phyloP scores from a whole-genome alignment of 306 rosid genomes.

The Cucumis cinereus region DNA sequence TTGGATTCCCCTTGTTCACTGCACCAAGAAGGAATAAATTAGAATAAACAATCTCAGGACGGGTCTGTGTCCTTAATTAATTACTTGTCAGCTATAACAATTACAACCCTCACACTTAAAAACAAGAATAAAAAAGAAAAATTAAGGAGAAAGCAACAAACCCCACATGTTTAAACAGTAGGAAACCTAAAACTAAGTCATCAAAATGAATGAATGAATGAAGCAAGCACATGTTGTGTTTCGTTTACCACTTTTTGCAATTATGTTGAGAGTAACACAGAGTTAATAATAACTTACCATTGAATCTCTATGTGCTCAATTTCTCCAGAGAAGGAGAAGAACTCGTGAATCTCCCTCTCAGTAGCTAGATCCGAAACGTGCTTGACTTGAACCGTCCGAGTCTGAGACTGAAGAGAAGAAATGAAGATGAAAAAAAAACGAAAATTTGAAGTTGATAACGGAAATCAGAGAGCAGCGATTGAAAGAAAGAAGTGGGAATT shows the following conservation, averaged over 20 bases:
- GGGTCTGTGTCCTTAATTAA: not conserved
- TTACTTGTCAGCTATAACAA: not conserved
- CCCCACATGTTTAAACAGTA: not conserved
- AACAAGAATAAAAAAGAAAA: not conserved
- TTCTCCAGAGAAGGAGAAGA: conserved; percentile 88
- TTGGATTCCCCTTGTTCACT: conserved; percentile 64
- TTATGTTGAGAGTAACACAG: not conserved
- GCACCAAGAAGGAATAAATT: conserved; percentile 20
- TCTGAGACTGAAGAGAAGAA: conserved; percentile 22
- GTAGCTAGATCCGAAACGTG: conserved; percentile 84
- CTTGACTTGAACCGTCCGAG: conserved; percentile 75
- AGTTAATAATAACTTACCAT: conserved; percentile 18
- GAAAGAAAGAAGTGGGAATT: not conserved
- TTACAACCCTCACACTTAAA: not conserved
- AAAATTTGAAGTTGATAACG: not conserved
- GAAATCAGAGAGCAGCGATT: not conserved
- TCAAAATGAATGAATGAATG: not conserved
- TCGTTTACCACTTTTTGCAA: not conserved
- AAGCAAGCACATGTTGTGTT: not conserved
- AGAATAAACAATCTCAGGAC: not conserved
- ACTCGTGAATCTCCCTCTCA: conserved; percentile 90
- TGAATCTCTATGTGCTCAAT: conserved; percentile 71
- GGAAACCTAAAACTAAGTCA: not conserved
- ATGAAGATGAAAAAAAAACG: not conserved
- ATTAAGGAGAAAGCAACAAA: not conserved